Conservation (phyloP, 805 yeast species). For the Kodamaea restingae region DNA sequence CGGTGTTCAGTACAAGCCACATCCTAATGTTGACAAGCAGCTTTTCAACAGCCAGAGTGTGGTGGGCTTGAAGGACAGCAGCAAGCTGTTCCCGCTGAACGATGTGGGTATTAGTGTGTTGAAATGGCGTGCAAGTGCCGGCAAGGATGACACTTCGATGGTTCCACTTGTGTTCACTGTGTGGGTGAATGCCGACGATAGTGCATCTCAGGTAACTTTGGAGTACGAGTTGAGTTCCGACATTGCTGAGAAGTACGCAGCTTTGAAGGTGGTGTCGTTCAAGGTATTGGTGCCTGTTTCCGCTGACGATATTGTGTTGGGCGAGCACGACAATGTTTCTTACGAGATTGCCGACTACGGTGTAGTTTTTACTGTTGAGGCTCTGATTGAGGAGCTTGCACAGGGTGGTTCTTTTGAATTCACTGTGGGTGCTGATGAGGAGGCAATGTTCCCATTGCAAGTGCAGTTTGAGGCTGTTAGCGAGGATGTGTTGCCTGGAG, state of each 20-base stretch:
- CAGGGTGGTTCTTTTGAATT: slow-evolving; percentile 73
- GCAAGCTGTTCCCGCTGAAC: slow-evolving; percentile 84
- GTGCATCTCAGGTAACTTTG: slow-evolving; percentile 68
- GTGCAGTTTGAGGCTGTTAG: slow-evolving; percentile 53
- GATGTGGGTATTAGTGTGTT: slow-evolving; percentile 88
- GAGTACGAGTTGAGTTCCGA: slow-evolving; percentile 73
- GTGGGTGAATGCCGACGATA: slow-evolving; percentile 73
- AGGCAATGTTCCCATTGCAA: slow-evolving; percentile 83
- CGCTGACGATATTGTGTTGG: slow-evolving; percentile 48
- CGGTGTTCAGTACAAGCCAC: slow-evolving; percentile 78
- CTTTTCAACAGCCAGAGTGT: slow-evolving; percentile 54
- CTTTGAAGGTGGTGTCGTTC: slow-evolving; percentile 25
- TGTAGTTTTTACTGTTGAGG: slow-evolving; percentile 58
- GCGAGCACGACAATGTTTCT: slow-evolving; percentile 45
- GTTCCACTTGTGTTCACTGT: slow-evolving; percentile 72
- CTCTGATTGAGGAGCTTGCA: slow-evolving; percentile 49
- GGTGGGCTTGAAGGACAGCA: slow-evolving; percentile 72
- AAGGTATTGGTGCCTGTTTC: slow-evolving; percentile 57
- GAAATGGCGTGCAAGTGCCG: slow-evolving; percentile 81
- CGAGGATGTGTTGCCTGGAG: slow-evolving; percentile 39
- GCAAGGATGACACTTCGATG: slow-evolving; percentile 44
- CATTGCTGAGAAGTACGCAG: slow-evolving; percentile 26
- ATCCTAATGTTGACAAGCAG: slow-evolving; percentile 88
- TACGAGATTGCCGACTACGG: slow-evolving; percentile 66
- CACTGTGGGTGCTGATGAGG: slow-evolving; percentile 69